A percentile compares a stretch with the other conserved stretches of the same genome.
Evolutionary conservation across 2,329 filamentous ascomycete species (phyloP).

Genomic region (Colletotrichum gloeosporioides): DNA sequence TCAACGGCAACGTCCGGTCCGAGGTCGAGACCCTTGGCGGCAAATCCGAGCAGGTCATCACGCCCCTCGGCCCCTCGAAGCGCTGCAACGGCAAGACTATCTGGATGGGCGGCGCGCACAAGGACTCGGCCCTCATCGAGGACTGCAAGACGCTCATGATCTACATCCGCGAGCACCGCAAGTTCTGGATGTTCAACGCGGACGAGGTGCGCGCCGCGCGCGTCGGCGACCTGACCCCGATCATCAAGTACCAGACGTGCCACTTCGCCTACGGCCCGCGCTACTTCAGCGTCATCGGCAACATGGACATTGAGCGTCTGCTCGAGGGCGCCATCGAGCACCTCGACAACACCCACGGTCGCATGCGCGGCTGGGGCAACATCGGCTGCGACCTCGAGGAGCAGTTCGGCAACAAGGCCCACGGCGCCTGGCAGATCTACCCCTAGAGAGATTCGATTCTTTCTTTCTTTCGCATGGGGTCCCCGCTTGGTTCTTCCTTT

Average conservation of each 20-base stretch:
- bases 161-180: neutral
- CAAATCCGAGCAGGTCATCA: neutral
- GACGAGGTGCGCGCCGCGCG: neutral
- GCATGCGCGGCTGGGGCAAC: neutral
- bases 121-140: neutral
- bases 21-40: neutral
- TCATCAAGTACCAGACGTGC: conserved; percentile 6
- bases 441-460: neutral
- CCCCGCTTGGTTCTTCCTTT: neutral
- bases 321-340: neutral
- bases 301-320: conserved; percentile 4
- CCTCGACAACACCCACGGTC: neutral
- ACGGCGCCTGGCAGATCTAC: neutral
- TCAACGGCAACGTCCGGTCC: neutral
- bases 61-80: conserved; percentile 2
- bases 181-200: neutral
- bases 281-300: neutral
- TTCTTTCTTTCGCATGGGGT: neutral
- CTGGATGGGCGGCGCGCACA: neutral
- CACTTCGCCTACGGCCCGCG: neutral
- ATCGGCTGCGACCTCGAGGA: neutral
- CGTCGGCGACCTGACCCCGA: neutral
- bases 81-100: neutral
- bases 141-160: conserved; percentile 6
- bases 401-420: neutral